Evolutionary conservation across 352 stramenopile genomes (phyloP).

Genomic region (Globisporangium takayamanum): DNA sequence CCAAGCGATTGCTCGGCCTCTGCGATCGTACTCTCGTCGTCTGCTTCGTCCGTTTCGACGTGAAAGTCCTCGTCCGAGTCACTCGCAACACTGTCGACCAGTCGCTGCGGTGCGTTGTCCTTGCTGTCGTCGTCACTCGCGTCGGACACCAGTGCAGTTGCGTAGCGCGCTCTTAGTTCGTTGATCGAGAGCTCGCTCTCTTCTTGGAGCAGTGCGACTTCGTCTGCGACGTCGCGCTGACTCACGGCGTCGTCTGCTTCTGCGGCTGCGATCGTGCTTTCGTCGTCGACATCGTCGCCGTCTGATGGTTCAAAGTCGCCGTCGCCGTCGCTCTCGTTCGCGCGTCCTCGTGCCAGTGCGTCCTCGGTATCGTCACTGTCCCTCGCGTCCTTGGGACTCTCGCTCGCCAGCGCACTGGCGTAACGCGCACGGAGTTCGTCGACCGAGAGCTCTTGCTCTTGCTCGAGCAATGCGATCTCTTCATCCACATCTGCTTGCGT

Average conservation of each 20-base stretch:
- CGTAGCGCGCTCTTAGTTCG: constrained; percentile 49
- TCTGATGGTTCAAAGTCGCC: constrained; percentile 29
- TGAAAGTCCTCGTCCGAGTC: constrained; percentile 20
- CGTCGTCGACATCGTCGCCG: constrained; percentile 67
- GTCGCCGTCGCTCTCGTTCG: constrained; percentile 9
- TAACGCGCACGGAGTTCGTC: constrained; percentile 71
- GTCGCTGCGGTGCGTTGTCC: neutral
- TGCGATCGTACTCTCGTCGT: constrained; percentile 84
- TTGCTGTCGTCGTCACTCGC: constrained; percentile 25
- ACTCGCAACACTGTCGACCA: too few species aligned
- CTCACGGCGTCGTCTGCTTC: constrained; percentile 39
- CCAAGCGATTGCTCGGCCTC: constrained; percentile 40
- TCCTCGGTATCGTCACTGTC: constrained; percentile 11
- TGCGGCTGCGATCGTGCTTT: constrained; percentile 88
- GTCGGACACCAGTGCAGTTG: constrained; percentile 11
- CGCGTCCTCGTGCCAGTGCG: too few species aligned
- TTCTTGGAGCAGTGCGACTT: constrained; percentile 83
- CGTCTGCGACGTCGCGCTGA: constrained; percentile 35
- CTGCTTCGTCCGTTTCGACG: constrained; percentile 18
- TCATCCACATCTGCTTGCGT: constrained; percentile 32
- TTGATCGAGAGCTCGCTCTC: constrained; percentile 94
- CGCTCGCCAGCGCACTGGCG: constrained; percentile 15
- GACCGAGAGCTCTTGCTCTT: constrained; percentile 90
- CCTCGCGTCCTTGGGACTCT: constrained; percentile 10
- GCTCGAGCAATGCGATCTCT: constrained; percentile 84